These are phyloP conservation scores for Fomitopsis palustris DNA, from an alignment of 1,284 basidiomycete species.

Conservation along the genomic window DNA sequence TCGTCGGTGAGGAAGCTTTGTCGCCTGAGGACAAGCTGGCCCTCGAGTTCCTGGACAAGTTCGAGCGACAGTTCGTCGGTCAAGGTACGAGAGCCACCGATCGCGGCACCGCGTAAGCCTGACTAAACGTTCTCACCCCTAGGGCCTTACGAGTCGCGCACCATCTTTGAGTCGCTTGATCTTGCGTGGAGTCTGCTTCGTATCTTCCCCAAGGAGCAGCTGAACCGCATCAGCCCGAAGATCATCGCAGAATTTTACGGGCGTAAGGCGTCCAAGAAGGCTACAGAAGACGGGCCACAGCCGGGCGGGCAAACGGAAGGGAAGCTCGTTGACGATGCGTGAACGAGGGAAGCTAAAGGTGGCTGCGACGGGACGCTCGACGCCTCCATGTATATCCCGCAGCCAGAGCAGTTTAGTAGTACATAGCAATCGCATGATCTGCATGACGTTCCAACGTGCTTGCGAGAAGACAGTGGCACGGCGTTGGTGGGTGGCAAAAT, in stretches of 20 bases:
- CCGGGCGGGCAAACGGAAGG: constrained; percentile 42
- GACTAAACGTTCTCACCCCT: constrained; percentile 7
- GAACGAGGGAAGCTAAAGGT: constrained; percentile 5
- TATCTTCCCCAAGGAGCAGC: constrained; percentile 98
- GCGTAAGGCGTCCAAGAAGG: constrained; percentile 68
- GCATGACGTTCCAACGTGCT: constrained; percentile 8
- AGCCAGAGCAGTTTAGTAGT: background rate
- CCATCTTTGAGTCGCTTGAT: constrained; percentile 97
- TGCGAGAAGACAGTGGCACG: background rate
- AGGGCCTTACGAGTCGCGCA: constrained; percentile 94
- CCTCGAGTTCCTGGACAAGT: constrained; percentile 91
- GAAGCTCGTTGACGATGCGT: constrained; percentile 58
- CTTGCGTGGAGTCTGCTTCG: constrained; percentile 95
- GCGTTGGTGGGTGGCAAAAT: constrained; percentile 1
- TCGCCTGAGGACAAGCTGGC: constrained; percentile 93
- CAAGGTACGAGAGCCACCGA: constrained; percentile 58
- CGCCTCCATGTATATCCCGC: constrained; percentile 1
- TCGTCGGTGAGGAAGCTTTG: constrained; percentile 97
- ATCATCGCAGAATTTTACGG: constrained; percentile 86
- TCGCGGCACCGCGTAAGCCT: background rate
- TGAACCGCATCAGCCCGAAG: constrained; percentile 94
- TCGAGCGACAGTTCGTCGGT: constrained; percentile 92
- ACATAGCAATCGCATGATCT: constrained; percentile 6
- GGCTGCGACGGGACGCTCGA: background rate
- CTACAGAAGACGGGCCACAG: constrained; percentile 42